Percentiles rank a stretch among this genome's conserved stretches.
phyloP scores from a whole-genome alignment of 495 filamentous ascomycete species.

The Annulohypoxylon stygium region DNA sequence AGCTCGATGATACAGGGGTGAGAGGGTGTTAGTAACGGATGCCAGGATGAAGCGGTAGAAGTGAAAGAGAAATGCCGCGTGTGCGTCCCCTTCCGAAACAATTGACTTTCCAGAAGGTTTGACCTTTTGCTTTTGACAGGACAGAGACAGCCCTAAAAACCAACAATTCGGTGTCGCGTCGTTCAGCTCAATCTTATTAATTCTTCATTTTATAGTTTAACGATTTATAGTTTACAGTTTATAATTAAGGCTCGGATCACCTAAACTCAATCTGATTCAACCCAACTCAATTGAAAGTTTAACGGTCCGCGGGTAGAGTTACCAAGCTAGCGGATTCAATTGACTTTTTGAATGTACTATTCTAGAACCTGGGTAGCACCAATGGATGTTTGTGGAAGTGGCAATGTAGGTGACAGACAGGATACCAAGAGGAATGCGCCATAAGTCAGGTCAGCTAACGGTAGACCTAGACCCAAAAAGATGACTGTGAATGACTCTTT shows the following conservation, averaged over 20 bases:
- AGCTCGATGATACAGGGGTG: slow-evolving; percentile 27
- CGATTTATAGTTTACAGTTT: not conserved
- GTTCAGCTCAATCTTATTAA: slow-evolving; percentile 9
- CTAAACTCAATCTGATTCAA: not conserved
- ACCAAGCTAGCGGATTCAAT: slow-evolving; percentile 13
- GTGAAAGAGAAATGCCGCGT: slow-evolving; percentile 29
- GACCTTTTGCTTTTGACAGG: slow-evolving; percentile 8
- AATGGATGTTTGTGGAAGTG: not conserved
- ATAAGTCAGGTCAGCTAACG: too few species aligned
- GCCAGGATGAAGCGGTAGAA: slow-evolving; percentile 5
- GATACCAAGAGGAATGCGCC: slow-evolving; percentile 2
- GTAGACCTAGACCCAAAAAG: not conserved
- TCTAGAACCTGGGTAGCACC: not conserved
- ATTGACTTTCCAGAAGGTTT: slow-evolving; percentile 38
- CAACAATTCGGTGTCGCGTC: slow-evolving; percentile 1
- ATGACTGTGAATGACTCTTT: slow-evolving; percentile 7
- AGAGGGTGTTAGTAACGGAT: slow-evolving; percentile 32
- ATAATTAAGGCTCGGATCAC: slow-evolving; percentile 17
- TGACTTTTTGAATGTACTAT: not conserved
- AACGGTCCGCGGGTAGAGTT: slow-evolving; percentile 9
- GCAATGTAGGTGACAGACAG: not conserved
- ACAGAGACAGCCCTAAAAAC: slow-evolving; percentile 21
- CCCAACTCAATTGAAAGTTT: slow-evolving; percentile 14
- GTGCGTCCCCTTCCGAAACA: slow-evolving; percentile 31
- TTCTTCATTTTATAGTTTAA: not conserved